Conservation (phyloP, 495 filamentous ascomycete genomes). For the Penicillium soppii region DNA sequence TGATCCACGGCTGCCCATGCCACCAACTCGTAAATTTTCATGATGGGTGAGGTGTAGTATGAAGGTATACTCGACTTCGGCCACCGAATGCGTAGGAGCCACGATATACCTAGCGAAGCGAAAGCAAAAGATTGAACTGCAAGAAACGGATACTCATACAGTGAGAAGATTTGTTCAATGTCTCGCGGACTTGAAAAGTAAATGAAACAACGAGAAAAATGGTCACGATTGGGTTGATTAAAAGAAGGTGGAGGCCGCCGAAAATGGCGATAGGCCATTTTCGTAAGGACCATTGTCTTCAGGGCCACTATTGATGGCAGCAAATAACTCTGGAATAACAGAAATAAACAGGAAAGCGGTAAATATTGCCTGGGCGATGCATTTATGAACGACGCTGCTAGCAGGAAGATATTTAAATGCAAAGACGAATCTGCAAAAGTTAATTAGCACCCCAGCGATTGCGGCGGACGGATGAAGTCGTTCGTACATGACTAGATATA, state of each 20-base stretch:
- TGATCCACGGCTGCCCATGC: not conserved
- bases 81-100: not conserved
- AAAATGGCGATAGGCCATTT: not conserved
- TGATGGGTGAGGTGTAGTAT: not conserved
- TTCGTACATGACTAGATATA: constrained; percentile 1
- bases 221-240: not conserved
- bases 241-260: not conserved
- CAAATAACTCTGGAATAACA: not conserved
- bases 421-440: not conserved
- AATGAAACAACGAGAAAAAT: not conserved
- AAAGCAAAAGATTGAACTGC: not conserved
- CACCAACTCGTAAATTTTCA: not conserved
- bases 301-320: not conserved
- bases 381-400: not conserved
- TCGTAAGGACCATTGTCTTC: not conserved
- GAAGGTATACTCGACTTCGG: not conserved
- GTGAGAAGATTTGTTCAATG: not conserved
- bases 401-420: not conserved
- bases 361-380: not conserved
- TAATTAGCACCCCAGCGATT: too few relatives aligned
- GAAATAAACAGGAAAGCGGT: not conserved
- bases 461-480: too few relatives aligned
- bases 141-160: not conserved
- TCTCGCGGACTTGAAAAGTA: not conserved
- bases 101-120: not conserved